Percentiles rank a stretch among this genome's conserved stretches.
Evolutionary conservation across 345 rosid species (phyloP).

Genomic region (Acer yangbiense): DNA sequence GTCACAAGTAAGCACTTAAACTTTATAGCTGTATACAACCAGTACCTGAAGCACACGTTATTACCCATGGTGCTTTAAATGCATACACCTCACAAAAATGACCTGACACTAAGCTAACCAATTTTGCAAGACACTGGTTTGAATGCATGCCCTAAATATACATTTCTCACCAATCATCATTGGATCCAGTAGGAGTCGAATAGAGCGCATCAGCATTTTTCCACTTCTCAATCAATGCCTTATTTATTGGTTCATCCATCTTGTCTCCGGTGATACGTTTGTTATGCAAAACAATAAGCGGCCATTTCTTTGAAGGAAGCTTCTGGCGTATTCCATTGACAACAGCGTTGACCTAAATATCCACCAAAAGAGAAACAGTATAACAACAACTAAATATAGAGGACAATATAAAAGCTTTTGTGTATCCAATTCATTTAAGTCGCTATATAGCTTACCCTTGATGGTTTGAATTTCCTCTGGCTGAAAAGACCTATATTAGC

Average conservation of each 20-base stretch:
- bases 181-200: slow-evolving; percentile 71
- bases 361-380: slow-evolving; percentile 2
- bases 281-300: slow-evolving; percentile 69
- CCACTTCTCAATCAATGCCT: slow-evolving; percentile 60
- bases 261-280: slow-evolving; percentile 48
- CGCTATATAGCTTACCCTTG: slow-evolving; percentile 43
- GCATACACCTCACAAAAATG: slow-evolving; percentile 8
- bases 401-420: not conserved
- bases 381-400: not conserved
- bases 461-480: slow-evolving; percentile 50
- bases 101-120: not conserved
- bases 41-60: slow-evolving; percentile 62
- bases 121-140: slow-evolving; percentile 5
- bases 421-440: slow-evolving; percentile 12
- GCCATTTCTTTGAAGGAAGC: slow-evolving; percentile 65
- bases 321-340: slow-evolving; percentile 58
- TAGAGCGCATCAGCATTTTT: slow-evolving; percentile 61
- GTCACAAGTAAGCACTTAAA: slow-evolving; percentile 65
- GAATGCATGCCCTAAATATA: not conserved
- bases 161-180: slow-evolving; percentile 70
- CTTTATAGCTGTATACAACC: slow-evolving; percentile 83
- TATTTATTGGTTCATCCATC: slow-evolving; percentile 46
- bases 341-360: slow-evolving; percentile 53
- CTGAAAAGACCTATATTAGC: slow-evolving; percentile 65
- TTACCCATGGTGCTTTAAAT: slow-evolving; percentile 24